A percentile compares a stretch with the other conserved stretches of the same genome.
Conservation (phyloP, 2,329 filamentous ascomycete species). For the Hypoxylon rubiginosum region DNA sequence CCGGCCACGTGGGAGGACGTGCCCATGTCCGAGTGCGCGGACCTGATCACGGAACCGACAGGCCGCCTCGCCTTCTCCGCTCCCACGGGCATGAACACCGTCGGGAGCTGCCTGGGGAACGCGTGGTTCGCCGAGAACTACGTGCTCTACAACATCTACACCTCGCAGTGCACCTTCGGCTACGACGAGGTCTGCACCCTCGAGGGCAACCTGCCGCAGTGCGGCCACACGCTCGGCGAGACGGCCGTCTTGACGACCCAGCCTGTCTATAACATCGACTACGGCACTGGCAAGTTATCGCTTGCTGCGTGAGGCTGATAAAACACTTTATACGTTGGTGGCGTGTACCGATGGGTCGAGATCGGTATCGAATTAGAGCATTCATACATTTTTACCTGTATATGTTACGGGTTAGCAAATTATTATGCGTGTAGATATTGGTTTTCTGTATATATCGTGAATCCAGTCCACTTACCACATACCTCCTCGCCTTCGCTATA, state of each 20-base stretch:
- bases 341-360: not conserved
- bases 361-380: constrained; percentile 6
- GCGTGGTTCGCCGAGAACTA: constrained; percentile 65
- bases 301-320: constrained; percentile 26
- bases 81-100: constrained; percentile 66
- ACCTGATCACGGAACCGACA: constrained; percentile 59
- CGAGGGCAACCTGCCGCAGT: constrained; percentile 60
- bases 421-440: constrained; percentile 29
- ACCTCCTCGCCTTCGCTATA: constrained; percentile 1
- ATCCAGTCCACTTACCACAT: constrained; percentile 8
- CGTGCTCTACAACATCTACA: constrained; percentile 65
- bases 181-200: constrained; percentile 62
- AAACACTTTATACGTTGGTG: not conserved
- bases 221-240: constrained; percentile 58
- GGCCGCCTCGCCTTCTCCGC: constrained; percentile 53
- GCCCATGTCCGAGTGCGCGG: constrained; percentile 60
- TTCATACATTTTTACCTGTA: constrained; percentile 14
- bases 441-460: constrained; percentile 19
- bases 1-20: constrained; percentile 63
- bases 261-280: constrained; percentile 63
- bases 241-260: constrained; percentile 52
- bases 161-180: constrained; percentile 62
- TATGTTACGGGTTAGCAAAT: not conserved
- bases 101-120: constrained; percentile 58
- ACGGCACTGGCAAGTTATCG: constrained; percentile 57